Conservation (phyloP, 2,329 filamentous ascomycete species). For the Fonsecaea erecta region DNA sequence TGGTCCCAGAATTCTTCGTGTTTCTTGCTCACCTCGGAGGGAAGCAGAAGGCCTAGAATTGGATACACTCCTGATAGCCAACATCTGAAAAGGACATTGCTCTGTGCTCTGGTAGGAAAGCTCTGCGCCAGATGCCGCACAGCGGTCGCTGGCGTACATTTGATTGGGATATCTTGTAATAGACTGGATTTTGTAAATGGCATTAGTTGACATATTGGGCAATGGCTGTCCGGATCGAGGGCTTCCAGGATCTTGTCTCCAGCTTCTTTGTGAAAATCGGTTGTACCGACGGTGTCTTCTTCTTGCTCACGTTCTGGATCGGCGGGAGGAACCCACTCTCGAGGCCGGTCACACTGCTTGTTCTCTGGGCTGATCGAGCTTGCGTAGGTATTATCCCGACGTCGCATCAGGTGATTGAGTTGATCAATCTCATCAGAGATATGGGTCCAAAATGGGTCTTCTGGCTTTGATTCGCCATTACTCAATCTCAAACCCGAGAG, state of each 20-base stretch:
- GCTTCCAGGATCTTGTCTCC: background rate
- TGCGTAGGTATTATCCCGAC: constrained; percentile 33
- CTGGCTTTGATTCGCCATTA: constrained; percentile 1
- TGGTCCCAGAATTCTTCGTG: constrained; percentile 51
- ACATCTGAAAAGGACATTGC: constrained; percentile 52
- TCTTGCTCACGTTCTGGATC: background rate
- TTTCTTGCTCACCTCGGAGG: constrained; percentile 48
- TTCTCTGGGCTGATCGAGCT: constrained; percentile 24
- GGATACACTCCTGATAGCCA: constrained; percentile 55
- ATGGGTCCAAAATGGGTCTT: constrained; percentile 32
- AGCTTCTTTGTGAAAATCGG: constrained; percentile 30
- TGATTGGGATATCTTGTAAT: constrained; percentile 46
- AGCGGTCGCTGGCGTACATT: constrained; percentile 42
- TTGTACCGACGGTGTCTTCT: constrained; percentile 22
- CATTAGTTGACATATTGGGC: constrained; percentile 36
- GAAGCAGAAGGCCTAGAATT: constrained; percentile 51
- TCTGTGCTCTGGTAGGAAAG: constrained; percentile 51
- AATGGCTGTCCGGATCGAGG: constrained; percentile 19
- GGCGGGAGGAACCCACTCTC: background rate
- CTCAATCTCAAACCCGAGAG: constrained; percentile 24
- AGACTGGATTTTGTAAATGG: constrained; percentile 46
- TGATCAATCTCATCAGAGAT: constrained; percentile 32
- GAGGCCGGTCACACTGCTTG: constrained; percentile 14
- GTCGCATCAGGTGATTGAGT: constrained; percentile 36
- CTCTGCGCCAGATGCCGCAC: constrained; percentile 49